Percentiles rank a stretch among this genome's conserved stretches.
These are phyloP conservation scores for Iris pallida DNA, from an alignment of 116 monocot species.

Conservation along the genomic window DNA sequence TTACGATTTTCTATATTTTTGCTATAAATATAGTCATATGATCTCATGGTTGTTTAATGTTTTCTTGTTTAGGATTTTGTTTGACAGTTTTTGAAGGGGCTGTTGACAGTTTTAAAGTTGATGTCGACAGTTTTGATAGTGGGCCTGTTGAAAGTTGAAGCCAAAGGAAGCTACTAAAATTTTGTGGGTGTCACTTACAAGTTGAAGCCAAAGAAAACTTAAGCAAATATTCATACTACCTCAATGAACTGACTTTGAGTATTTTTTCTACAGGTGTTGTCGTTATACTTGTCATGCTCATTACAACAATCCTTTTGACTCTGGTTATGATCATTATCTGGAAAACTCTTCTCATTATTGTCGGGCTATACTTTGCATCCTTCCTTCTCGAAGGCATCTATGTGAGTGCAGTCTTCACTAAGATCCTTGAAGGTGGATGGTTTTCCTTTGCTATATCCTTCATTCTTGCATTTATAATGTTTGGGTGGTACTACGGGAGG, in stretches of 20 bases:
- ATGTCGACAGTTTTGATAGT: too few relatives aligned
- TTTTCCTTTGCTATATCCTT: constrained; percentile 67
- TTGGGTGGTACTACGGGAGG: constrained; percentile 76
- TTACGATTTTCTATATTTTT: too few relatives aligned
- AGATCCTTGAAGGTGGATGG: constrained; percentile 82
- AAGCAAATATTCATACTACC: constrained; percentile 37
- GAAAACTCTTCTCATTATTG: constrained; percentile 41
- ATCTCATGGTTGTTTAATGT: too few relatives aligned
- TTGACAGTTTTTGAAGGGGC: too few relatives aligned
- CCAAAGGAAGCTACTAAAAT: too few relatives aligned
- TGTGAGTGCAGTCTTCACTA: constrained; percentile 60
- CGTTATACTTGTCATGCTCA: constrained; percentile 83
- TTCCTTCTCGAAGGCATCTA: constrained; percentile 63
- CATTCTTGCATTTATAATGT: constrained; percentile 66
- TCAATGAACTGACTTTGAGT: constrained; percentile 46
- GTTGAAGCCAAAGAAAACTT: too few relatives aligned
- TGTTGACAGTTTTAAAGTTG: too few relatives aligned
- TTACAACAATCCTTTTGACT: constrained; percentile 65
- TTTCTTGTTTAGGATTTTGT: too few relatives aligned
- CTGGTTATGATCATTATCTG: constrained; percentile 75
- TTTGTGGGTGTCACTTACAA: too few relatives aligned
- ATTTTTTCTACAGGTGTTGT: constrained; percentile 52
- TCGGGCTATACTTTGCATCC: constrained; percentile 34
- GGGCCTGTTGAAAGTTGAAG: too few relatives aligned
- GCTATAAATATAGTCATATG: too few relatives aligned